These are phyloP conservation scores for Agarophyton chilense DNA, from an alignment of 23 red algal species.

Conservation along the genomic window DNA sequence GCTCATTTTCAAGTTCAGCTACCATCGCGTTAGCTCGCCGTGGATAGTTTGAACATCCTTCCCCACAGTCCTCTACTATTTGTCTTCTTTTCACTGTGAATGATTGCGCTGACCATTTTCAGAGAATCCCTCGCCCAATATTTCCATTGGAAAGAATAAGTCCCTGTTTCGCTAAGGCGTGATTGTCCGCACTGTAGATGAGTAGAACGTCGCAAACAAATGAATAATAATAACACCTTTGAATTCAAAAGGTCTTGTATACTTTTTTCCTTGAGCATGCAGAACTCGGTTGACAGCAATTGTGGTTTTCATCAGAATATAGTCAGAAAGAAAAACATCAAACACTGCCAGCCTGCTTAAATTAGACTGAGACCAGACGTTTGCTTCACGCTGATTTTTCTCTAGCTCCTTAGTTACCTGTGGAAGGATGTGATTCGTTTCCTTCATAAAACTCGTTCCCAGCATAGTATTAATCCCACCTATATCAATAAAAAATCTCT, in stretches of 20 bases:
- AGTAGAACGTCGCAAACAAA: neutral
- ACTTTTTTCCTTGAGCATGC: neutral
- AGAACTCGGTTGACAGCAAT: slow-evolving; percentile 12
- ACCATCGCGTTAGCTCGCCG: slow-evolving; percentile 1
- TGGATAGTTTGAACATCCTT: neutral
- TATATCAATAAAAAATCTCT: neutral
- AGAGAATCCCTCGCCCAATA: neutral
- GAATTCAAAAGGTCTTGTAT: neutral
- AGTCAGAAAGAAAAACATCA: slow-evolving; percentile 21
- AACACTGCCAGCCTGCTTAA: neutral
- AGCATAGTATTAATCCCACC: neutral
- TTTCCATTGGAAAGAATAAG: slow-evolving; percentile 13
- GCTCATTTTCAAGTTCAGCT: slow-evolving; percentile 21
- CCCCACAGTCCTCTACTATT: neutral
- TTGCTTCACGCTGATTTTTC: neutral
- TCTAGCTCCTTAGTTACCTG: neutral
- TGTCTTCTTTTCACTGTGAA: neutral
- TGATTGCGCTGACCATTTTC: neutral
- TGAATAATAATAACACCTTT: slow-evolving; percentile 21
- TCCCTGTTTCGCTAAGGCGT: neutral
- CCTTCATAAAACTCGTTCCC: neutral
- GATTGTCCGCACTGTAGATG: neutral
- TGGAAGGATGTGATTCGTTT: neutral
- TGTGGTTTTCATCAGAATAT: neutral
- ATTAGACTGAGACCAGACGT: neutral